Base-by-base conservation (phyloP, 73 alveolate species). In the Breviolum minutum region DNA sequence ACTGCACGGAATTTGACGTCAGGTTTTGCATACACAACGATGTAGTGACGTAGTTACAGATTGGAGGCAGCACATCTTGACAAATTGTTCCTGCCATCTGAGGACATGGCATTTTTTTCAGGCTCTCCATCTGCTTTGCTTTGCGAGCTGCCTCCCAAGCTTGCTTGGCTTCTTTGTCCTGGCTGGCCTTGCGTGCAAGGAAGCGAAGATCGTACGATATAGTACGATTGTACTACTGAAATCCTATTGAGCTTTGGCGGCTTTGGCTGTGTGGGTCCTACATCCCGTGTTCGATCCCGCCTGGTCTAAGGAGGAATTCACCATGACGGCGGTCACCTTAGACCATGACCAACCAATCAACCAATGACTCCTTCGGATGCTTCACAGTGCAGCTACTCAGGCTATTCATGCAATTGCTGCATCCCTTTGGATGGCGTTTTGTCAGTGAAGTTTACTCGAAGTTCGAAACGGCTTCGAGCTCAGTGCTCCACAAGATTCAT, bases 261-360 rank as follows among this genome's bases (percentile, higher is more conserved):
- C 63, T 2, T n/a, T 10, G 14, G 12, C 63, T 20, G 63, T 29
- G 20, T 17, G 17, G 77, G 1, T 22, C 77, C 54, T 40, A 14
- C 83, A 2, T 22, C 20, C 83, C n/a, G 40, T 73, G 14, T 32
- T 13, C 40, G n/a, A 32, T 61, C 79, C 63, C 22, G 80, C 94
- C 97, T 71, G 97, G 97, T 90, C 97, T 32, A 90, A 61, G 54
- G 97, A 90, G 62, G 97, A 90, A 63, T 90, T 90, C 87, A 90
- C 87, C 97, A 90, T 90, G 63, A 90, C 97, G 6, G 97, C 97
- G 3, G 97, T 90, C 63, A 90, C 97, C 97, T 90, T 66, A 26
- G 79, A 62, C 61, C 27, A 63, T 13, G 30, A 8, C n/a, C 62
- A 20, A 77, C 63, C 9, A 29, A 10, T 60, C 62, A 20, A 77